These are phyloP conservation scores for Aureobasidium sp. DNA, from an alignment of 2,329 filamentous ascomycete species.

Conservation along the genomic window DNA sequence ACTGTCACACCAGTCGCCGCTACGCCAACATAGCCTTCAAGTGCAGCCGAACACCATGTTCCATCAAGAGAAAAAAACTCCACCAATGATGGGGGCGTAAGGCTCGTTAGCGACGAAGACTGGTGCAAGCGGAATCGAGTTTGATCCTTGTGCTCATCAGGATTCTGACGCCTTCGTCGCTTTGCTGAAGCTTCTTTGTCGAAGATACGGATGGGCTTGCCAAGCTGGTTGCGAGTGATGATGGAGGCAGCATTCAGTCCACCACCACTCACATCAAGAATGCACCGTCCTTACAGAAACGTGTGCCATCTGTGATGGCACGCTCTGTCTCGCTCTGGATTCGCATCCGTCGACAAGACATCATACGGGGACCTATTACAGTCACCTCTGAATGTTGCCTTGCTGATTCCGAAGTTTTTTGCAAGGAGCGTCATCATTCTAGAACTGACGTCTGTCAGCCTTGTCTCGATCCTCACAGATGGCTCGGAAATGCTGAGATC, in stretches of 20 bases:
- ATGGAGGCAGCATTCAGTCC: too few relatives aligned
- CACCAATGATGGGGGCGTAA: slow-evolving; percentile 89
- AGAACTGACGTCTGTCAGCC: background rate
- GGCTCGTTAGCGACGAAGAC: slow-evolving; percentile 88
- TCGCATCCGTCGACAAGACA: too few relatives aligned
- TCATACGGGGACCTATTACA: too few relatives aligned
- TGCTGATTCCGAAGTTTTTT: background rate
- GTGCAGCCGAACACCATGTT: slow-evolving; percentile 50
- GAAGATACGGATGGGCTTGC: too few relatives aligned
- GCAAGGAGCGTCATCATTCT: background rate
- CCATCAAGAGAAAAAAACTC: slow-evolving; percentile 86
- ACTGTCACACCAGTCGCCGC: background rate
- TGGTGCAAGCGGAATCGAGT: background rate
- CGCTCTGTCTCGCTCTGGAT: too few relatives aligned
- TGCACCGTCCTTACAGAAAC: too few relatives aligned
- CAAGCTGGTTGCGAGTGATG: slow-evolving; percentile 26
- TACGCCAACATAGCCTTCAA: background rate
- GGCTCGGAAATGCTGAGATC: background rate
- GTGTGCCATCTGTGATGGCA: too few relatives aligned
- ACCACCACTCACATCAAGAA: too few relatives aligned
- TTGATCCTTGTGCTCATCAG: slow-evolving; percentile 24
- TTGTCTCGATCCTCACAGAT: background rate
- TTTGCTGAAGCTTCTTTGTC: slow-evolving; percentile 43
- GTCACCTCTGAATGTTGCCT: background rate
- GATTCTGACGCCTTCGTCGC: slow-evolving; percentile 49